Conservation (phyloP, 805 yeast genomes). For the Spathaspora arborariae region DNA sequence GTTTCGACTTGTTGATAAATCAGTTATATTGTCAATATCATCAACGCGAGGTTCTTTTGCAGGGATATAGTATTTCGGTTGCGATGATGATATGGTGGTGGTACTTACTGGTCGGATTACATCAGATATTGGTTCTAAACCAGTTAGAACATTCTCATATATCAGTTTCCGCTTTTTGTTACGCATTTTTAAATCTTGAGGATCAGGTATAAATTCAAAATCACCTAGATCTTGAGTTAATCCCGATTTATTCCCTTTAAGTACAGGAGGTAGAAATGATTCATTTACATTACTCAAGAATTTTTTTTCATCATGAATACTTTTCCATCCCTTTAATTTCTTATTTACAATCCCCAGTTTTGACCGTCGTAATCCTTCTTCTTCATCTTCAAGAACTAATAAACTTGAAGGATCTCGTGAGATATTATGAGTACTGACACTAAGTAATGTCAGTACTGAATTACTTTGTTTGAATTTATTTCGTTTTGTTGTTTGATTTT, state of each 20-base stretch:
- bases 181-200: neutral
- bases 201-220: neutral
- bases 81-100: neutral
- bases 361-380: neutral
- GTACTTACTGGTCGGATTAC: neutral
- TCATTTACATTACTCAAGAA: constrained; percentile 28
- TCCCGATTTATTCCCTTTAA: constrained; percentile 14
- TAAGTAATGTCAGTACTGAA: neutral
- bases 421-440: neutral
- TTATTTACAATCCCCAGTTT: neutral
- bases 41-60: constrained; percentile 14
- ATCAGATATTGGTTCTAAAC: neutral
- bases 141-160: neutral
- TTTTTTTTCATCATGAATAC: constrained; percentile 25
- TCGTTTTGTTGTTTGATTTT: neutral
- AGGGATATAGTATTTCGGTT: constrained; percentile 1
- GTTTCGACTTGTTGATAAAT: constrained; percentile 11
- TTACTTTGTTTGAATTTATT: neutral
- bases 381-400: neutral
- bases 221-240: neutral
- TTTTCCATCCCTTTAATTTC: constrained; percentile 16
- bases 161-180: neutral
- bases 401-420: constrained; percentile 1
- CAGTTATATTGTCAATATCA: constrained; percentile 27
- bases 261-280: constrained; percentile 30